A percentile compares a stretch with the other conserved stretches of the same genome.
These are phyloP conservation scores for Lasiosphaeria hispida DNA, from an alignment of 495 filamentous ascomycete species.

Conservation along the genomic window DNA sequence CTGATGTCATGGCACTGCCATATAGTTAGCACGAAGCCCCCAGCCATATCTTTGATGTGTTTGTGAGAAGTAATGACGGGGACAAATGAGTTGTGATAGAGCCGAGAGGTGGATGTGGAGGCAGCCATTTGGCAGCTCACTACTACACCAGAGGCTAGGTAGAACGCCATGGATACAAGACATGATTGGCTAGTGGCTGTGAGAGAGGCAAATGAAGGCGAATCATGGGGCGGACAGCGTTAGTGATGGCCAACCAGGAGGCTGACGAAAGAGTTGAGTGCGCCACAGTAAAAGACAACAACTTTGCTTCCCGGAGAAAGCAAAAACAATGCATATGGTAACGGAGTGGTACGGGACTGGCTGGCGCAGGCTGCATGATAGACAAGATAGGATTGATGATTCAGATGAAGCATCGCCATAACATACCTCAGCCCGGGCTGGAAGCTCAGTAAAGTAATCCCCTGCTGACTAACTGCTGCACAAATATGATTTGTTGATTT, in stretches of 20 bases:
- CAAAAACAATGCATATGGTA: background rate
- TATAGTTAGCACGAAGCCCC: slow-evolving; percentile 11
- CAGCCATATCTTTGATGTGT: background rate
- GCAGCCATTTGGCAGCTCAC: background rate
- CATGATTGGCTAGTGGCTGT: too few relatives aligned
- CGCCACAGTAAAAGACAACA: too few relatives aligned
- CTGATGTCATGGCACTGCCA: slow-evolving; percentile 26
- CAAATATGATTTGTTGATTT: too few relatives aligned
- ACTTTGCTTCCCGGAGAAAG: background rate
- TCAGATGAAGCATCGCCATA: background rate
- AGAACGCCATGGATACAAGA: background rate
- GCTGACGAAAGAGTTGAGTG: too few relatives aligned
- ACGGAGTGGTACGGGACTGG: background rate
- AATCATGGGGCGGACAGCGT: too few relatives aligned
- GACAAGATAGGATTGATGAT: too few relatives aligned
- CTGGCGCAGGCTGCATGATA: too few relatives aligned
- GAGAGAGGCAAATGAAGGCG: too few relatives aligned
- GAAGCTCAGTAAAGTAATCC: too few relatives aligned
- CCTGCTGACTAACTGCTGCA: too few relatives aligned
- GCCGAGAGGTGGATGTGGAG: background rate
- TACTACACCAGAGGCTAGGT: background rate
- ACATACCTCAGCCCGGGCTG: background rate
- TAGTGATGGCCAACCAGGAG: too few relatives aligned
- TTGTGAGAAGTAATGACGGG: background rate
- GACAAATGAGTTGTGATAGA: background rate